Percentiles rank a stretch among this genome's conserved stretches.
Evolutionary conservation across 306 rosid species (phyloP).

Genomic region (Acacia confusa): DNA sequence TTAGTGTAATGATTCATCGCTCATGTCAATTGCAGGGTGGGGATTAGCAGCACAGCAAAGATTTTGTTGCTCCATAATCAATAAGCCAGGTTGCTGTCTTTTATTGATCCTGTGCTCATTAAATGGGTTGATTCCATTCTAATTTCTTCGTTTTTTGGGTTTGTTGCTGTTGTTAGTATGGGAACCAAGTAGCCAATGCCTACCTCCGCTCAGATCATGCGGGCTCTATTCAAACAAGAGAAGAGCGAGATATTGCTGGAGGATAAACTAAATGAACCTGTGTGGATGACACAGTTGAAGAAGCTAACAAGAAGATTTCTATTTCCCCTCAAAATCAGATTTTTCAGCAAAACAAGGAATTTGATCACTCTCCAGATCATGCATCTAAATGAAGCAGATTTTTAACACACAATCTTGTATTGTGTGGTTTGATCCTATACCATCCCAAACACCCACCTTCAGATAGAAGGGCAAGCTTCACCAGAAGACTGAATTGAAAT

Average conservation of each 20-base stretch:
- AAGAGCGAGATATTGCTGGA: background rate
- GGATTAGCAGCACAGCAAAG: background rate
- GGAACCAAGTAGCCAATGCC: conserved; percentile 16
- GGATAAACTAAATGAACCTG: background rate
- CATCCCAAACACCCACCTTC: background rate
- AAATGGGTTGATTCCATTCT: background rate
- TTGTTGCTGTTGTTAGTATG: conserved; percentile 1
- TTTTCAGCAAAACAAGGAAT: conserved; percentile 11
- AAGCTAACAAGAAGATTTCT: background rate
- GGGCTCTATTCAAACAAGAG: conserved; percentile 10
- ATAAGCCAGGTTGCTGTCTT: conserved; percentile 20
- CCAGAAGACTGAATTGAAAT: background rate
- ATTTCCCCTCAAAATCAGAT: background rate
- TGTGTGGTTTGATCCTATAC: background rate
- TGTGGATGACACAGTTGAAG: conserved; percentile 25
- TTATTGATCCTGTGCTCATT: conserved; percentile 2
- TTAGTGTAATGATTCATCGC: background rate
- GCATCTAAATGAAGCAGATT: conserved; percentile 19
- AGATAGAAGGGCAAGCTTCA: background rate
- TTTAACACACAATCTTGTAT: background rate
- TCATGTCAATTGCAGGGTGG: background rate
- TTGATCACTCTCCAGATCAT: conserved; percentile 14
- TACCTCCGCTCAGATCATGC: background rate
- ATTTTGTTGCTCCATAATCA: conserved; percentile 26
- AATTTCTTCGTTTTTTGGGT: background rate